Evolutionary conservation across 2,329 filamentous ascomycete species (phyloP).

Genomic region (Neophaeococcomyces mojaviensis): DNA sequence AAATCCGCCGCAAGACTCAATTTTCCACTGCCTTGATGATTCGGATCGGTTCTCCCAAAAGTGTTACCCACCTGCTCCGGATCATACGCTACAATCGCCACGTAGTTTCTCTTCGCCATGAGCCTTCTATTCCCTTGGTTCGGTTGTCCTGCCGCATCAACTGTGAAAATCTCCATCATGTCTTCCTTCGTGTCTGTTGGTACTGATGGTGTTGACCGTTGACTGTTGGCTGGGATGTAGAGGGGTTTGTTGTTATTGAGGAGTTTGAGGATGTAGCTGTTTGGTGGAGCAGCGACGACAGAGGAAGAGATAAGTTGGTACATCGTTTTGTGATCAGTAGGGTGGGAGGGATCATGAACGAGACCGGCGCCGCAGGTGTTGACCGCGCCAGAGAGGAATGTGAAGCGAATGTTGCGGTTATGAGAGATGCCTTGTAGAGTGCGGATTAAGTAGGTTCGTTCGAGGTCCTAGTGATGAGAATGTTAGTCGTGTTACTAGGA

Average conservation of each 20-base stretch:
- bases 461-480: slow-evolving; percentile 59
- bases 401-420: slow-evolving; percentile 93
- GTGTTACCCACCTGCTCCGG: slow-evolving; percentile 61
- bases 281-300: slow-evolving; percentile 81
- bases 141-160: slow-evolving; percentile 74
- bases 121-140: slow-evolving; percentile 75
- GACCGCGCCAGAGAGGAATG: slow-evolving; percentile 85
- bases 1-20: slow-evolving; percentile 91
- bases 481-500: neutral
- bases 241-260: slow-evolving; percentile 81
- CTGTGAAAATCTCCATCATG: slow-evolving; percentile 99
- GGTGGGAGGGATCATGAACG: slow-evolving; percentile 86
- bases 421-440: slow-evolving; percentile 92
- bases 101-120: slow-evolving; percentile 89
- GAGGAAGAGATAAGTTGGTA: slow-evolving; percentile 93
- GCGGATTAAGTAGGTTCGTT: slow-evolving; percentile 90
- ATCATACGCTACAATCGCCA: slow-evolving; percentile 89
- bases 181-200: slow-evolving; percentile 94
- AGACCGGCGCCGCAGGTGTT: slow-evolving; percentile 87
- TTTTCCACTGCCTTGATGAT: slow-evolving; percentile 46
- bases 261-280: slow-evolving; percentile 80
- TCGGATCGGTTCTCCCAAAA: slow-evolving; percentile 27
- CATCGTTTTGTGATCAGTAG: slow-evolving; percentile 96
- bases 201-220: slow-evolving; percentile 54
- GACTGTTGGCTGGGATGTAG: slow-evolving; percentile 86